Evolutionary conservation across 345 rosid genomes (phyloP), one percentile per base, ranked within the genome.

Genomic region (Eutrema heterophyllum): DNA sequence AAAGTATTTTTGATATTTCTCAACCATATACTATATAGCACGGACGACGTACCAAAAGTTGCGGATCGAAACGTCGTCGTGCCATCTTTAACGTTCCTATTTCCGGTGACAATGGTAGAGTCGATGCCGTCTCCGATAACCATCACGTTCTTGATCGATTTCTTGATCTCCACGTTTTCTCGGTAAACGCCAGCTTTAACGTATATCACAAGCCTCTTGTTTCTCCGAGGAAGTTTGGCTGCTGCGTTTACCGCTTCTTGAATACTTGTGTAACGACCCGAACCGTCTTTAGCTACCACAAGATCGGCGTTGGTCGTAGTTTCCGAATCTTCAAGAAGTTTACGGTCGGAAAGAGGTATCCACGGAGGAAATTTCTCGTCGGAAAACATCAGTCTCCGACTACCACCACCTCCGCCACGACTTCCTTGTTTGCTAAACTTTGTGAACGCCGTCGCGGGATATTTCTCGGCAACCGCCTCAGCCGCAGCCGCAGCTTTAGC

Each of bases 251-350:
- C 84, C 0, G 93, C 98, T 57, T 86, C 84, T 0, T 86, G 68
- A 39, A 93, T 88, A 57, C 86, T 84, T 78, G 76, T 81, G 71
- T 80, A 91, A 5, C 83, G 62, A 5, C 98, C 97, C 0, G 97
- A 82, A 24, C 98, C 98, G 21, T 93, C 97, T 66, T 89, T 82
- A 4, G 98, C 94, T 78, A 93, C 97, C 70, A 91, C 92, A 27
- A 89, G 18, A 76, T 91, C 83, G 2, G 87, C 88, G 62, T 78
- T 81, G 0, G 71, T 46, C 1, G 79, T 66, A 14, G 53, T 71
- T 27, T 41, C 56, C 0, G 50, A 38, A 4, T 70, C 55, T 68
- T 85, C 87, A 9, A 93, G 83, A 33, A 93, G 94, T 71, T 67
- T 83, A 51, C 94, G 78, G 14, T 91, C 96, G 0, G 82, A 51